Base-by-base conservation (phyloP, 1,284 basidiomycete species). In the Xanthoconium separans region DNA sequence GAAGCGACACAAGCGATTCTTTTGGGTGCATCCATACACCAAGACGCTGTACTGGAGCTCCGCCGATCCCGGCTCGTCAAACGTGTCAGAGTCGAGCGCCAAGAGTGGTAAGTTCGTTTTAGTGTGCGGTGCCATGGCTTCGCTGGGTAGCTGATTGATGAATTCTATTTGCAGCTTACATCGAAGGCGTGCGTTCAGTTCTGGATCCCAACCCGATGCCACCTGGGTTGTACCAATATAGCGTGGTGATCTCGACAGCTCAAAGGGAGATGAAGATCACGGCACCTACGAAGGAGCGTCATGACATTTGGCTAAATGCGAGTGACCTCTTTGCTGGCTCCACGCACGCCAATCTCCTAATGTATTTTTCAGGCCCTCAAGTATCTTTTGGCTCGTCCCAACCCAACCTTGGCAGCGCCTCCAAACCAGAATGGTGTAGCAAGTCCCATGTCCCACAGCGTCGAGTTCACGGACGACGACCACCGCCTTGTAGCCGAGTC, bases 1-100 rank as follows among this genome's bases (percentile, higher is more conserved):
- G 70, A 89, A 87, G 70, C 79, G 95, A 50, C 97, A 99, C 74
- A 88, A 85, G 70, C 83, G 97, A 37, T 99, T 97, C 87, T 98
- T 99, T 81, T 99, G 97, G 95, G 87, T 99, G 15, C 96, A 99
- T 73, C 97, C 97, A 27, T 99, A 99, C 71, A 99, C 95, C 48
- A 93, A 94, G 76, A 98, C 94, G 10, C 70, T 99, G 54, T 98
- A 98, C 74, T 99, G 97, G 97, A 95, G 93, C 63, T 85, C 91
- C 30, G 86, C 88, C 31, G 96, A 98, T 74, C 97, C 96, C 33
- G 94, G 93, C 33, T 91, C 91, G 37, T 84, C 84, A 36, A 87
- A 85, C 58, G 89, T 93, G 8, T 84, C 87, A 4, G 95, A 98
- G 74, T 93, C 93, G 16, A 95, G 87, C 68, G 93, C 95, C 34